Base-by-base conservation (phyloP, 2,329 filamentous ascomycete genomes). In the Thyridium curvatum region DNA sequence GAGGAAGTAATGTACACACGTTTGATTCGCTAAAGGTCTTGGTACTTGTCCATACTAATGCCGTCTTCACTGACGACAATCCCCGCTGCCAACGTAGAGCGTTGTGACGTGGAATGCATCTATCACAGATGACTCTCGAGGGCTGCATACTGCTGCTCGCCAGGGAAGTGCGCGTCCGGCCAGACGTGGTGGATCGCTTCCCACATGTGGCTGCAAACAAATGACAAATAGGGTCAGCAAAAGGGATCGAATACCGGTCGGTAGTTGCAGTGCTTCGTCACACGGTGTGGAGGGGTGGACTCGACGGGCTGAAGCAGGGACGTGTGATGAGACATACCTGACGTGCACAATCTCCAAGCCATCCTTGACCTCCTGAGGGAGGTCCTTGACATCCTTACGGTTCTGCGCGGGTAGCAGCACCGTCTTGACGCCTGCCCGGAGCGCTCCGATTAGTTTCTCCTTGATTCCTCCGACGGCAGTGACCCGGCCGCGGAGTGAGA, bases 381-480 rank as follows among this genome's bases (percentile, higher is more conserved):
- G 70, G 62, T 97, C 91, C 61, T 85, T 86, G 42, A 86, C 84
- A 58, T 98, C 93, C 65, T 97, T 97, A 46, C 82, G 77, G 60
- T 98, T 98, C 50, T 86, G 84, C 26, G 83, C 77, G 3, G 93
- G 93, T 8, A 98, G 69, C 43, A 98, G 61, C 8, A 98, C 91
- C 26, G 87, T 91, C 73, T 95, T 94, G 45, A 98, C 91, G 18
- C 93, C 93, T 2, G 93, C 93, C 40, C 91, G 77, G 56, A 94
- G 71, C 8, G 93, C 93, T 16, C 93, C 93, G 56, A 98, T 97
- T 38, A 97, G 73, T 64, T 98, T 98, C 77, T 98, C 91, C 66
- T 97, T 96, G 67, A 98, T 97, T 14, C 93, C 93, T 38, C 93
- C 93, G 29, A 98, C 93, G 18, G 91, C 88, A 64, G 93, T 87